phyloP scores from a whole-genome alignment of 2,329 filamentous ascomycete species.

The Ophiostoma fasciatum region DNA sequence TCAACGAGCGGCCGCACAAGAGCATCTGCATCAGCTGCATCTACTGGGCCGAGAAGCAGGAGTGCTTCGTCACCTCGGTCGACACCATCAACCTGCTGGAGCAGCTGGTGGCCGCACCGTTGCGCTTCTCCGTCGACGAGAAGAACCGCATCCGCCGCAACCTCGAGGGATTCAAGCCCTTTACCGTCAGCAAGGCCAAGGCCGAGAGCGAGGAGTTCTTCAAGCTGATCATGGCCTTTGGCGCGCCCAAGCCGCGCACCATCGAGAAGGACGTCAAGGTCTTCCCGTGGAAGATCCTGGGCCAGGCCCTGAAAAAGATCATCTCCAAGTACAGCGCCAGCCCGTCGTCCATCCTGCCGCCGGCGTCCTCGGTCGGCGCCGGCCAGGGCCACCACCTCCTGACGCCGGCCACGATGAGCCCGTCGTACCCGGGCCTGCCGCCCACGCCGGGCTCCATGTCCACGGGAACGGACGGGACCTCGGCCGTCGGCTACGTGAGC shows the following conservation, averaged over 20 bases:
- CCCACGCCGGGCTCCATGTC: conserved; percentile 27
- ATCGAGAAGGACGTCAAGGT: conserved; percentile 99
- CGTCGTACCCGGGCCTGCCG: conserved; percentile 29
- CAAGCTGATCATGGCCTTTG: conserved; percentile 97
- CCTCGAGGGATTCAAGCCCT: conserved; percentile 80
- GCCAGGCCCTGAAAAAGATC: conserved; percentile 86
- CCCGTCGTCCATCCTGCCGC: conserved; percentile 24
- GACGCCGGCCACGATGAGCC: conserved; percentile 21
- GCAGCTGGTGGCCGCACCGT: conserved; percentile 60
- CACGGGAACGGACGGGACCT: conserved; percentile 21
- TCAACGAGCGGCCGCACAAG: conserved; percentile 65
- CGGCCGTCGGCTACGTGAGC: conserved; percentile 24
- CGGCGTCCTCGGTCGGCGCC: conserved; percentile 8
- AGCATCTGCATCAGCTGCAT: conserved; percentile 97
- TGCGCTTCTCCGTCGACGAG: conserved; percentile 86
- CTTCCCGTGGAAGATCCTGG: conserved; percentile 87
- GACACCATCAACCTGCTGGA: conserved; percentile 94
- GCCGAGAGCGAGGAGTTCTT: conserved; percentile 92
- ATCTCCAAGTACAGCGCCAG: conserved; percentile 80
- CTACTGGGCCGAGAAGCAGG: conserved; percentile 81
- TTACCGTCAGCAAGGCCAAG: conserved; percentile 89
- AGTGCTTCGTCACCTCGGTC: conserved; percentile 90
- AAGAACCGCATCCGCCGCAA: conserved; percentile 97
- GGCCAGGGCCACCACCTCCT: conserved; percentile 23
- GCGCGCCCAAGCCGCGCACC: conserved; percentile 85